Base-by-base conservation (phyloP, 2,329 filamentous ascomycete species). In the Truncatella angustata region DNA sequence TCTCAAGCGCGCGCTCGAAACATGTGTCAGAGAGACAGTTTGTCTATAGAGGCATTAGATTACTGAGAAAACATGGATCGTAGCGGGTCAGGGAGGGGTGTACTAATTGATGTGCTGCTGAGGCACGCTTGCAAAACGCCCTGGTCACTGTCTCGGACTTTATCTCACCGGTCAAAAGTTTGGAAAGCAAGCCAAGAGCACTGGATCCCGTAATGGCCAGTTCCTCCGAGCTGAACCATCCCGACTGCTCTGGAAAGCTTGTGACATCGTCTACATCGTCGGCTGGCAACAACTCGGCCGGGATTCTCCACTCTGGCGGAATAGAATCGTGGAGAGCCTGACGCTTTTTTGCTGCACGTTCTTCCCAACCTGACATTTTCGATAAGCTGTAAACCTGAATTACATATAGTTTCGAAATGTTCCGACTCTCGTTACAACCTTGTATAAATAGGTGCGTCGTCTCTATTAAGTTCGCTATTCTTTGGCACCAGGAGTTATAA, bases 281-380 rank as follows among this genome's bases (percentile, higher is more conserved):
- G 1, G 78, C 72, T 2, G 84, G 84, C 1, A 85, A 60, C 39
- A 84, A 65, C 44, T 76, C 62, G 5, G 66, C 63, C 0, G 82
- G 80, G 5, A 87, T 74, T 49, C 73, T 71, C 77, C 81, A 86
- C 61, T 85, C 77, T 1, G 70, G 51, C 1, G 84, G 83, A 49
- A 87, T 82, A 1, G 78, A 78, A 39, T 68, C 64, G 5, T 56
- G 58, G 5, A 79, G 68, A 5, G 69, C 65, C 39, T 69, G 66
- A 23, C 75, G 70, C 60, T 79, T 79, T 50, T 66, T 65, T n/a
- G 69, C 69, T 3, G 67, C 70, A 21, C 74, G 63, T 4, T 66
- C 58, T 58, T 78, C 68, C 76, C 76, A 79, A 11, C 54, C 61
- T 37, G 40, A 30, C 46, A 49, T 34, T 5, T 20, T 34, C 12